Evolutionary conservation across 495 filamentous ascomycete genomes (phyloP), one percentile per base, ranked within the genome.

Genomic region (Pseudomonodictys pantanalensis): DNA sequence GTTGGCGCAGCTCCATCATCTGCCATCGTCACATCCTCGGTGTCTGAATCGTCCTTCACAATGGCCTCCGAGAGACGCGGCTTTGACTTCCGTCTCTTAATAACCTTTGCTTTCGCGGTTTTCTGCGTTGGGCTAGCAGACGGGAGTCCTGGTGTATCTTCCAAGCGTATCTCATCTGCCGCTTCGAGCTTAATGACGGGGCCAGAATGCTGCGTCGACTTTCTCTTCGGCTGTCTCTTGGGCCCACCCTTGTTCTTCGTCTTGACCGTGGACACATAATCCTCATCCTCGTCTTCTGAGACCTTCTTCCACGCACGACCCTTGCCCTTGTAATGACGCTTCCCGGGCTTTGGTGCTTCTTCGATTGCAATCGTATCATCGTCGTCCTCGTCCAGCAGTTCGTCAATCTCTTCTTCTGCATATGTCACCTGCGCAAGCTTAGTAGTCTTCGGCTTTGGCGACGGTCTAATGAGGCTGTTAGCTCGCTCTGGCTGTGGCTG

Each of bases 271-370:
- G 43, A 28, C 7, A 28, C 24, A 12, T 23, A 47, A 8, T 23
- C 43, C 43, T 47, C 17, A 23, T 47, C 43, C 18, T 47, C 24
- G 7, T 47, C 43, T 12, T 47, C 43, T 47, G 38, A 41, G 5
- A 18, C 20, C 38, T 28, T 47, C 15, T 47, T 47, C 43, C 24
- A 28, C 12, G 43, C 24, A 22, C 43, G 25, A 24, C 32, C 52
- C 33, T 56, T 20, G 3, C 39, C 41, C 23, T 56, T 45, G 52
- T 41, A 41, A 15, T 41, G 38, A 15, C 39, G 24, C 32, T 46
- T 28, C 38, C 26, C 52, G 33, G 6, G 11, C 4, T 23, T 12
- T 12, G 43, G 7, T 28, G 15, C 3, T 12, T 47, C 7, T 8
- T 47, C 43, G 25, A 8, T 3, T 4, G 6, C 20, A 47, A 24